Base-by-base conservation (phyloP, 257 asterid genomes). In the Salvia miltiorrhiza region DNA sequence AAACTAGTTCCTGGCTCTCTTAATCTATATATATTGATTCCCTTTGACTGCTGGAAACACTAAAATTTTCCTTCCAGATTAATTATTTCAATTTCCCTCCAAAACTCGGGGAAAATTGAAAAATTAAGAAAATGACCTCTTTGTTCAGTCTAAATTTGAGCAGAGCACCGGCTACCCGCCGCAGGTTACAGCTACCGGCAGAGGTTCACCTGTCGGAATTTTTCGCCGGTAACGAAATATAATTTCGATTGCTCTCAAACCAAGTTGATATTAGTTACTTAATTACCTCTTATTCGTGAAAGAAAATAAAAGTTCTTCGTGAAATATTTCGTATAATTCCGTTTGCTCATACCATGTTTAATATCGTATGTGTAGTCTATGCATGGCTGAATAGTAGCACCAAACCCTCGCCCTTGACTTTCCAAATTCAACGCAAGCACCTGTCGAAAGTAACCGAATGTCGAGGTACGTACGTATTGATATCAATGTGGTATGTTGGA, bases 401-500 rank as follows among this genome's bases (percentile, higher is more conserved):
- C 40, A 28, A 55, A 28, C 3, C 6, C 40, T 11, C 26, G 62
- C 62, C 39, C 11, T 28, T 55, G 11, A 28, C 21, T 14, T 55
- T 4, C 20, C 20, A n/a, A 5, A 55, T 55, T 24, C 17, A 4
- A 26, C 62, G 40, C 10, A 28, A 28, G 39, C 32, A 28, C 2
- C 14, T 13, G 12, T 2, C 21, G 2, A 26, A 55, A 13, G 17
- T 23, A 24, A 54, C 60, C 5, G 21, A 55, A 24, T 55, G 62
- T 55, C 62, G 62, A 55, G 62, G 62, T 54, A 54, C 3, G 17
- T 12, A n/a, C n/a, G n/a, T n/a, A n/a, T n/a, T n/a, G n/a, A n/a
- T n/a, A n/a, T n/a, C n/a, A n/a, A n/a, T n/a, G n/a, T n/a, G n/a
- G n/a, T n/a, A n/a, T n/a, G n/a, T n/a, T n/a, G n/a, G n/a, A n/a